Base-by-base conservation (phyloP, 148 eudicot genomes). In the Cornus kousa region DNA sequence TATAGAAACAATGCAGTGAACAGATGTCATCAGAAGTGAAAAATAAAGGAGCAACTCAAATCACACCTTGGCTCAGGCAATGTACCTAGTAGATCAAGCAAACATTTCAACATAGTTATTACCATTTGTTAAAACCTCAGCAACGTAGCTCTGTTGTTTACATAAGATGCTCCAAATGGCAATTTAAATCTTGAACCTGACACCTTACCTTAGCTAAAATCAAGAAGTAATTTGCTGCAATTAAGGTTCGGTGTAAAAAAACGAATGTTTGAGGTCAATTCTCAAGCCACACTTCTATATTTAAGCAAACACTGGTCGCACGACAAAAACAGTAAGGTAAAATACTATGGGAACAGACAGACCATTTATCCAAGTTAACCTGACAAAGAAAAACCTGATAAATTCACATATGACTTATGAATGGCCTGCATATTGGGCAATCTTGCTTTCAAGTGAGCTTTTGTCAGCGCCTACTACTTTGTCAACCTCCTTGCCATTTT, bases 381-480 rank as follows among this genome's bases (percentile, higher is more conserved):
- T 43, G 12, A 39, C 6, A 10, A 22, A 64, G 19, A 60, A 78
- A 46, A 40, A 55, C 17, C 67, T 74, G 28, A 37, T 53, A 35
- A 39, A 14, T 64, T 62, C 35, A 75, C n/a, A 3, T 37, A 33
- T 1, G 32, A 43, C 7, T 43, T 17, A 70, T 35, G 53, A 74
- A 35, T 69, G 74, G 14, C 80, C 65, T 37, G 92, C 88, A 69
- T 91, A 82, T 67, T 85, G 79, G 0, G 83, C 80, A 71, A 91
- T 78, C 85, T 86, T 91, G 76, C 39, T 82, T 76, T 91, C 95
- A 35, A 91, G 91, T 65, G 88, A 74, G 67, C 72, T 78, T 76
- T 86, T 89, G 78, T 91, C 92, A 28, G 89, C 95, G 32, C 95
- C 95, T 0, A 89, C 87, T 2, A 87, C 80, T 73, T 82, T 81